These are phyloP conservation scores for Ailanthus altissimus DNA, from an alignment of 345 rosid genomes.

Conservation along the genomic window DNA sequence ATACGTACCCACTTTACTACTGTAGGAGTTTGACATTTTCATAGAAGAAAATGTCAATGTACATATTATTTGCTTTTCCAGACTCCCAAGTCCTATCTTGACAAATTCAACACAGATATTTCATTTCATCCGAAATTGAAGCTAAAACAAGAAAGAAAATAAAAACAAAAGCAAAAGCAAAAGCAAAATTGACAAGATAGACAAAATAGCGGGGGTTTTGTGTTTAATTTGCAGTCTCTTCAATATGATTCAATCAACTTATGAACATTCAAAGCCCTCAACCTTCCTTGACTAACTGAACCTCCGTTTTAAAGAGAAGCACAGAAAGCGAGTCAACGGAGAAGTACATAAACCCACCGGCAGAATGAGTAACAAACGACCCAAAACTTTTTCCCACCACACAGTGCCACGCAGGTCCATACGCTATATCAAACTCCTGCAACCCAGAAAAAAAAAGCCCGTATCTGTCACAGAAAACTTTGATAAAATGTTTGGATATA, in stretches of 20 bases:
- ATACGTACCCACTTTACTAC: too few species aligned
- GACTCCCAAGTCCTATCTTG: neutral
- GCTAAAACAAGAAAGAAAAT: neutral
- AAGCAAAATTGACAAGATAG: neutral
- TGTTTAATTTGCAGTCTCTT: neutral
- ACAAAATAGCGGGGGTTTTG: neutral
- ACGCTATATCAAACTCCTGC: slow-evolving; percentile 44
- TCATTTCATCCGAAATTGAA: neutral
- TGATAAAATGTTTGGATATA: too few species aligned
- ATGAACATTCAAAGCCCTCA: neutral
- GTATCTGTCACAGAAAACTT: too few species aligned
- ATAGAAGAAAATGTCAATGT: neutral
- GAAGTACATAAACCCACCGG: slow-evolving; percentile 46
- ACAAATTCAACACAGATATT: neutral
- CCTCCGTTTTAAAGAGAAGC: slow-evolving; percentile 47
- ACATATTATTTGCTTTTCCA: neutral
- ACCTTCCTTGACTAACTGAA: slow-evolving; percentile 29
- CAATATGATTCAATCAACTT: neutral
- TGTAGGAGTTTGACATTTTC: neutral
- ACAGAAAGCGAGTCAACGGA: slow-evolving; percentile 34
- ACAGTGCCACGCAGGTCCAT: slow-evolving; percentile 54
- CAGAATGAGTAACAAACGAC: slow-evolving; percentile 45
- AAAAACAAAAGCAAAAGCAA: too few species aligned
- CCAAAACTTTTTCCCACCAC: slow-evolving; percentile 52
- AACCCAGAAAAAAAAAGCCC: neutral